phyloP scores from a whole-genome alignment of 164 flowering plant species.

The Malania oleifera region DNA sequence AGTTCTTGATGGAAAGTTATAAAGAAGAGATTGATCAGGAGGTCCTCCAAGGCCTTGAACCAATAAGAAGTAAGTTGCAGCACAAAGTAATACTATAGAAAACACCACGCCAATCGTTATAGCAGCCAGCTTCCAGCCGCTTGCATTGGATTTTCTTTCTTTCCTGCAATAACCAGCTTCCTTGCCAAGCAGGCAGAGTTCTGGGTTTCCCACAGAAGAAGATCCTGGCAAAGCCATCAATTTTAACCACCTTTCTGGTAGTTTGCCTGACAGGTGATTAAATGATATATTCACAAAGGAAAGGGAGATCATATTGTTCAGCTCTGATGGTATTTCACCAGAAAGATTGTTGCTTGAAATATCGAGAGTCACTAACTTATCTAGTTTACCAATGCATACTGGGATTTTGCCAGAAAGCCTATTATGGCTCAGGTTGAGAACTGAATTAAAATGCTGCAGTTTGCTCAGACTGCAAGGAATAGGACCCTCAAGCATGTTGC shows the following conservation, averaged over 20 bases:
- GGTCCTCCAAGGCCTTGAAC: not conserved
- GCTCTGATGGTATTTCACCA: slow-evolving; percentile 18
- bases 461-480: slow-evolving; percentile 26
- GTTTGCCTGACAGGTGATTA: slow-evolving; percentile 8
- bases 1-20: slow-evolving; percentile 10
- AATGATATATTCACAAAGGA: slow-evolving; percentile 1
- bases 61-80: slow-evolving; percentile 5
- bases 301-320: slow-evolving; percentile 21
- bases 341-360: slow-evolving; percentile 23
- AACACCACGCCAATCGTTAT: not conserved
- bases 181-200: slow-evolving; percentile 12
- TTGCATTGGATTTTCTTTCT: not conserved
- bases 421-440: slow-evolving; percentile 19
- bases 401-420: slow-evolving; percentile 27
- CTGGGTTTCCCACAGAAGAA: slow-evolving; percentile 16
- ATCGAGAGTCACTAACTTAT: slow-evolving; percentile 20
- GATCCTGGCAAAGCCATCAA: slow-evolving; percentile 10
- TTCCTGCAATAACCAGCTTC: slow-evolving; percentile 3
- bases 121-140: slow-evolving; percentile 3
- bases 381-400: slow-evolving; percentile 18
- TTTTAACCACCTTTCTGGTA: slow-evolving; percentile 13
- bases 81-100: slow-evolving; percentile 12
- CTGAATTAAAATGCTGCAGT: slow-evolving; percentile 18
- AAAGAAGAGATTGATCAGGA: slow-evolving; percentile 8
- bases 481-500: slow-evolving; percentile 25